Percentiles rank a stretch among this genome's conserved stretches.
Conservation (phyloP, 305 asterid genomes). For the Fraxinus greggii region DNA sequence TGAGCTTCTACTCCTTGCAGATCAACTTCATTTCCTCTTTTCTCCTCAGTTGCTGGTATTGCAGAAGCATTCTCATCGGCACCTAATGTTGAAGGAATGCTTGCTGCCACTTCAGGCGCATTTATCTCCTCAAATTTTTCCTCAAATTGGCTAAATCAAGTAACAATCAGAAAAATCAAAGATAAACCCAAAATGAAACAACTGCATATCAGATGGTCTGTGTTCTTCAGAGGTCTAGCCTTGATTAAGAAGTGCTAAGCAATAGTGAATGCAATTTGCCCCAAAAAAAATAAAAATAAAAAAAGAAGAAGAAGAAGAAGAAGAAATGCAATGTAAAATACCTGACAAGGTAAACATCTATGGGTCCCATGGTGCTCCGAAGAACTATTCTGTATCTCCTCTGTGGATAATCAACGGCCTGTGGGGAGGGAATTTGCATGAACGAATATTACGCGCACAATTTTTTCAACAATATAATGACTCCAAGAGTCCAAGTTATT, state of each 20-base stretch:
- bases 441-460: not conserved
- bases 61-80: conserved; percentile 44
- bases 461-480: not conserved
- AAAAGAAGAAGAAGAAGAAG: not conserved
- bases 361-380: not conserved
- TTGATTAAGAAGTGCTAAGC: conserved; percentile 8
- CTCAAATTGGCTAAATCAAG: conserved; percentile 71
- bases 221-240: conserved; percentile 6
- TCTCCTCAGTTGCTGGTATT: conserved; percentile 34
- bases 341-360: not conserved
- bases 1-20: conserved; percentile 50
- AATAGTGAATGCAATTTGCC: not conserved
- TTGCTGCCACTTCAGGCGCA: conserved; percentile 51
- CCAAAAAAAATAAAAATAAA: too few relatives aligned
- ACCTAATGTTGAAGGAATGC: conserved; percentile 52
- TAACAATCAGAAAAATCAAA: conserved; percentile 16
- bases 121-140: conserved; percentile 77
- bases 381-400: not conserved
- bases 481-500: conserved; percentile 8
- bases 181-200: not conserved
- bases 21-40: conserved; percentile 41
- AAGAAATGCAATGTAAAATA: conserved; percentile 12
- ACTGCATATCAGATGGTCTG: conserved; percentile 13
- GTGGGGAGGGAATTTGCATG: conserved; percentile 22
- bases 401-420: conserved; percentile 81